Evolutionary conservation across 2,329 filamentous ascomycete species (phyloP).

Genomic region (Rachicladosporium sp.): DNA sequence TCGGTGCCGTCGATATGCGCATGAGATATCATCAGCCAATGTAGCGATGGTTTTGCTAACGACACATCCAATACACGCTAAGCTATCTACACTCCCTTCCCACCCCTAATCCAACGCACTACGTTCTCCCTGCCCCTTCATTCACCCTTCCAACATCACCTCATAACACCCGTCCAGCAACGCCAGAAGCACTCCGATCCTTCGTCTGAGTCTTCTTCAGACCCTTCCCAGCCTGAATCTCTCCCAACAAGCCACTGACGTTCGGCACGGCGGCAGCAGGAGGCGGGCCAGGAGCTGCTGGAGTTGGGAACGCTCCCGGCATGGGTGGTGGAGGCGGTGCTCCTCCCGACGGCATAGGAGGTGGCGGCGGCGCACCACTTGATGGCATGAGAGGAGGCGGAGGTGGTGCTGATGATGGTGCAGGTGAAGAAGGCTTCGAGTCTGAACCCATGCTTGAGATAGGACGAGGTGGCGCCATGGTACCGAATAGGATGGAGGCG

Average conservation of each 20-base stretch:
- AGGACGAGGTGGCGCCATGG: slow-evolving; percentile 86
- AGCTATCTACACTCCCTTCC: too few relatives aligned
- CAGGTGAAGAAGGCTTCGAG: slow-evolving; percentile 26
- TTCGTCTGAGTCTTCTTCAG: slow-evolving; percentile 83
- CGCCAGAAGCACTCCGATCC: slow-evolving; percentile 62
- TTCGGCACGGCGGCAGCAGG: slow-evolving; percentile 11
- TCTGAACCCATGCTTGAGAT: slow-evolving; percentile 65
- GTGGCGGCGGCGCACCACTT: slow-evolving; percentile 28
- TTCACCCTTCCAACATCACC: too few relatives aligned
- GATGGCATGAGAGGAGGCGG: slow-evolving; percentile 33
- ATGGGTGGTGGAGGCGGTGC: slow-evolving; percentile 30
- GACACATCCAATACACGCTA: too few relatives aligned
- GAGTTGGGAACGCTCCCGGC: slow-evolving; percentile 26
- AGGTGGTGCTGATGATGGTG: slow-evolving; percentile 23
- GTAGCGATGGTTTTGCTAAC: too few relatives aligned
- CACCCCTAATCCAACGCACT: too few relatives aligned
- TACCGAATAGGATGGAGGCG: slow-evolving; percentile 89
- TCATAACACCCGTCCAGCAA: slow-evolving; percentile 59
- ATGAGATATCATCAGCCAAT: too few relatives aligned
- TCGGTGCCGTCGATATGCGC: too few relatives aligned
- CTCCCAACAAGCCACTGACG: slow-evolving; percentile 55
- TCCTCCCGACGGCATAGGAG: slow-evolving; percentile 22
- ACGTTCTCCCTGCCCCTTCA: too few relatives aligned
- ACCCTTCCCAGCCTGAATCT: slow-evolving; percentile 69
- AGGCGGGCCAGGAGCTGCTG: slow-evolving; percentile 20